These are phyloP conservation scores for Xylaria sp. DNA, from an alignment of 495 filamentous ascomycete genomes.

Conservation along the genomic window DNA sequence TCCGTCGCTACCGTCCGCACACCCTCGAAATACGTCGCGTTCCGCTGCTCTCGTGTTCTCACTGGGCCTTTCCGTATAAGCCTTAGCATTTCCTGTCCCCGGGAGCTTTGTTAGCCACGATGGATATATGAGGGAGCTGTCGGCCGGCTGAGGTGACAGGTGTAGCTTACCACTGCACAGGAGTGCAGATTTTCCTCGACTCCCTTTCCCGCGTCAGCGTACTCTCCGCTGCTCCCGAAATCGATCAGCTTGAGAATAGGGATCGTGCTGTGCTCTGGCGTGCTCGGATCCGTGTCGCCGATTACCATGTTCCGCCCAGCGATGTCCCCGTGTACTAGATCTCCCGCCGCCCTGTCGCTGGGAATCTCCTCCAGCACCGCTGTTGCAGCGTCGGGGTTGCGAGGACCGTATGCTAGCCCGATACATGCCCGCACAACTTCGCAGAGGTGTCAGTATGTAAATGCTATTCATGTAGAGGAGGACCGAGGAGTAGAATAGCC, in stretches of 20 bases:
- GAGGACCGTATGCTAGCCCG: background rate
- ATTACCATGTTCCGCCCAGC: constrained; percentile 1
- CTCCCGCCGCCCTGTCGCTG: background rate
- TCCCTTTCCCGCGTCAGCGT: background rate
- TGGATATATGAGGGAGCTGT: too few relatives aligned
- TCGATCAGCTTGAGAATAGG: constrained; percentile 15
- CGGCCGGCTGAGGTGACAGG: background rate
- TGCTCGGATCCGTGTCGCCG: background rate
- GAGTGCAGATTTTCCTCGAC: background rate
- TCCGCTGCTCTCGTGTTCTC: background rate
- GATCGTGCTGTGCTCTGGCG: background rate
- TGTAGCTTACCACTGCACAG: background rate
- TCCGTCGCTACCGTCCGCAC: background rate
- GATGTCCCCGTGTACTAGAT: constrained; percentile 5
- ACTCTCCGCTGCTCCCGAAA: background rate
- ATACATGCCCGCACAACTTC: constrained; percentile 6
- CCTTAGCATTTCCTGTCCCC: background rate
- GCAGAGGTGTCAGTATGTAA: too few relatives aligned
- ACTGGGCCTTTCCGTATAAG: background rate
- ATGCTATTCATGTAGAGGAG: background rate
- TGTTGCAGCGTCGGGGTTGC: too few relatives aligned
- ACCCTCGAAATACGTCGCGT: background rate
- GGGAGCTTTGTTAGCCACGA: background rate
- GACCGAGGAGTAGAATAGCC: too few relatives aligned
- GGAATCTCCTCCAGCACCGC: background rate